These are phyloP conservation scores for Fusarium denticulatum DNA, from an alignment of 2,329 filamentous ascomycete species.

Conservation along the genomic window DNA sequence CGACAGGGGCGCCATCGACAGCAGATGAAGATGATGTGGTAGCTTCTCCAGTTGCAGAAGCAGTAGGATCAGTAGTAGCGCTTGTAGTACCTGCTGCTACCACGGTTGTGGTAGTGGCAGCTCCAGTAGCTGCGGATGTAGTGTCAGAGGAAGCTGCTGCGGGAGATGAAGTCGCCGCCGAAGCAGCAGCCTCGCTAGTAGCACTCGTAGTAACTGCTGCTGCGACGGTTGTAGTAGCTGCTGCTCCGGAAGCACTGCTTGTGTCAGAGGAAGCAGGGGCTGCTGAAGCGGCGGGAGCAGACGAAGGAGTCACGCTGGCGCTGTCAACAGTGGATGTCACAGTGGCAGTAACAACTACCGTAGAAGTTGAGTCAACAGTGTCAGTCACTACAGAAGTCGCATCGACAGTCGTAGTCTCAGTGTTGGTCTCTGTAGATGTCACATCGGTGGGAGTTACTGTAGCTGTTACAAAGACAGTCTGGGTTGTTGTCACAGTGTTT, in stretches of 20 bases:
- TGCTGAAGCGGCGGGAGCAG: not conserved
- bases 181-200: not conserved
- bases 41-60: not conserved
- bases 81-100: no score
- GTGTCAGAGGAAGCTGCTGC: not conserved
- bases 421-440: not conserved
- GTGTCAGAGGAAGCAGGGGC: not conserved
- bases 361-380: not conserved
- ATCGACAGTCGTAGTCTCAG: not conserved
- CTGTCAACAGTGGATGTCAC: not conserved
- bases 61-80: not conserved
- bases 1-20: not conserved
- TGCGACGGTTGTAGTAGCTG: not conserved
- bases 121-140: not conserved
- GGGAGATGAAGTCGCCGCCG: not conserved
- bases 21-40: not conserved
- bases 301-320: not conserved
- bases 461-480: not conserved
- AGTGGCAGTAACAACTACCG: not conserved
- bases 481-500: not conserved
- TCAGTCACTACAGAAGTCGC: not conserved
- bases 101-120: no score
- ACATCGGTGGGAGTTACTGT: not conserved
- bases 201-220: not conserved
- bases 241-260: not conserved